Conservation (phyloP, 257 asterid species). For the Solanum bukasovii region DNA sequence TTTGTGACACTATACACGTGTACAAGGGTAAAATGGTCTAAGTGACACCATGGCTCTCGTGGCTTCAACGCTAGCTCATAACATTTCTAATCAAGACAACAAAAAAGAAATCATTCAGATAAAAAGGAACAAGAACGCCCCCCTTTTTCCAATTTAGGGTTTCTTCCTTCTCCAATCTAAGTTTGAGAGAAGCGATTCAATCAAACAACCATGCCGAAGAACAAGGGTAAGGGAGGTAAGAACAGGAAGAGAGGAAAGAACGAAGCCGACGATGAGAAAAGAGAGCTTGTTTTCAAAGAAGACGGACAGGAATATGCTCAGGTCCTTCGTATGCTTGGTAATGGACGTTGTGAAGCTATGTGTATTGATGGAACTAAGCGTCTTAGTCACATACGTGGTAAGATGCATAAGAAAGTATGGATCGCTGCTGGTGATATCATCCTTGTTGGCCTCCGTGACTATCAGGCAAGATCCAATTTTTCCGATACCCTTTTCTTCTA, state of each 20-base stretch:
- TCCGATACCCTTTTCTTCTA: neutral
- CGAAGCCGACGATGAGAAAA: slow-evolving; percentile 89
- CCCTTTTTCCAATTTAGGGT: neutral
- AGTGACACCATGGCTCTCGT: neutral
- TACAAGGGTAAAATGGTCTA: neutral
- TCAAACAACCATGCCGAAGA: slow-evolving; percentile 65
- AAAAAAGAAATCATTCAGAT: too few species aligned
- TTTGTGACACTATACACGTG: neutral
- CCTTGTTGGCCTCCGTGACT: slow-evolving; percentile 93
- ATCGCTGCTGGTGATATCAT: slow-evolving; percentile 90
- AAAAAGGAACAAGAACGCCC: too few species aligned
- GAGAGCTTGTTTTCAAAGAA: slow-evolving; percentile 90
- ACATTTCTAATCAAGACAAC: neutral
- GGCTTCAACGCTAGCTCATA: neutral
- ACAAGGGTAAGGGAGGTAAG: slow-evolving; percentile 98
- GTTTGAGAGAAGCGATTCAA: neutral
- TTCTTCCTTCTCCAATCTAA: neutral
- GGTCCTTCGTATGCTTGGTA: slow-evolving; percentile 85
- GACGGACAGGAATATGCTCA: slow-evolving; percentile 95
- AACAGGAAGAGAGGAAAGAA: slow-evolving; percentile 94
- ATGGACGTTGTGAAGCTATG: slow-evolving; percentile 85
- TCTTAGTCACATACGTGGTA: slow-evolving; percentile 85
- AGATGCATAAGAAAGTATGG: slow-evolving; percentile 98
- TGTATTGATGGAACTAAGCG: slow-evolving; percentile 85
- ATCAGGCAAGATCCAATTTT: slow-evolving; percentile 33